Conservation (phyloP, 257 asterid species). For the Verbena officinalis region DNA sequence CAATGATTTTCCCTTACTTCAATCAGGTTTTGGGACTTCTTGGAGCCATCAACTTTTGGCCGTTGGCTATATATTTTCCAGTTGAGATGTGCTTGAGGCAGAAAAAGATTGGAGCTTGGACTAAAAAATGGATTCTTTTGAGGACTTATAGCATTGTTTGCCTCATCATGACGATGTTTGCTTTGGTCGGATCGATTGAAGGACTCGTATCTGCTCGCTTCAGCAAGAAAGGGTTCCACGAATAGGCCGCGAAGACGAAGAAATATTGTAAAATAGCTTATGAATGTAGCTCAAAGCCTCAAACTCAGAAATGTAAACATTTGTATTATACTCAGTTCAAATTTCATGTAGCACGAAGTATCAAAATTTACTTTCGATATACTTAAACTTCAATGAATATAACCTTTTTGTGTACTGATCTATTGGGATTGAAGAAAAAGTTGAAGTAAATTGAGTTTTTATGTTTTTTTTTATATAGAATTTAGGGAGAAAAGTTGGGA, state of each 20-base stretch:
- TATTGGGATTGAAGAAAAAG: too few relatives aligned
- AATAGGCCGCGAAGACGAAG: too few relatives aligned
- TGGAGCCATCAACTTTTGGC: constrained; percentile 77
- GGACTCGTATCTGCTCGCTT: constrained; percentile 39
- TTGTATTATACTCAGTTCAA: too few relatives aligned
- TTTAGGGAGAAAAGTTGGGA: too few relatives aligned
- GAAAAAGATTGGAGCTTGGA: constrained; percentile 35
- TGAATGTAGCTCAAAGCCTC: not conserved
- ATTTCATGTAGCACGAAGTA: too few relatives aligned
- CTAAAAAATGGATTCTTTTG: constrained; percentile 36
- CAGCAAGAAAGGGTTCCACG: not conserved
- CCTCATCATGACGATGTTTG: constrained; percentile 25
- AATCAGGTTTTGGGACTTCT: constrained; percentile 71
- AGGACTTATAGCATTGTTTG: constrained; percentile 29
- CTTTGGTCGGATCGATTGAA: constrained; percentile 34
- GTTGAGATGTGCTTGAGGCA: constrained; percentile 64
- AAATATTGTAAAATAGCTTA: not conserved
- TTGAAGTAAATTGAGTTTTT: too few relatives aligned
- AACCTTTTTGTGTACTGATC: too few relatives aligned
- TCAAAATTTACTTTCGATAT: too few relatives aligned
- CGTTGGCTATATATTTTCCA: constrained; percentile 69
- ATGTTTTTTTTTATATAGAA: too few relatives aligned
- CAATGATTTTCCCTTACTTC: constrained; percentile 69
- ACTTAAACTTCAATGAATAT: too few relatives aligned
- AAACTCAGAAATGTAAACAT: too few relatives aligned